phyloP scores from a whole-genome alignment of 129 eudicot genomes.

The Artemisia tridentata region DNA sequence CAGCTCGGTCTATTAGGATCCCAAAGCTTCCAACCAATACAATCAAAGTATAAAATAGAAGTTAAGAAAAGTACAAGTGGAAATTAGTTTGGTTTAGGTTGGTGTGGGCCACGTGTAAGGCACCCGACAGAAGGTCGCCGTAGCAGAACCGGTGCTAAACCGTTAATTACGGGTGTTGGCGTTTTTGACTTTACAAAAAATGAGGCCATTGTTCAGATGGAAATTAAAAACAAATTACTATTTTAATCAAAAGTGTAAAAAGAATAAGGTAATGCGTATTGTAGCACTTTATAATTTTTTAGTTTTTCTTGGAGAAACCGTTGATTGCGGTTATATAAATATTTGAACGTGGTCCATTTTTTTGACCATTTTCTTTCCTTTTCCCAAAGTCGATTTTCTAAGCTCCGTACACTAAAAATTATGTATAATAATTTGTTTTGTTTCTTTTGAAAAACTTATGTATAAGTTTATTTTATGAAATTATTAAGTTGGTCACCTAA shows the following conservation, averaged over 20 bases:
- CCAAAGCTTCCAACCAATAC: no score
- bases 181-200: conserved; percentile 30
- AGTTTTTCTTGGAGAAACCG: conserved; percentile 27
- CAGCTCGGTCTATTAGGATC: no score
- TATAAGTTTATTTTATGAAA: not conserved
- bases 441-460: not conserved
- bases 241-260: conserved; percentile 27
- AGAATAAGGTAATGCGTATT: conserved; percentile 29
- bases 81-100: no score
- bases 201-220: conserved; percentile 22
- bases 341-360: conserved; percentile 30
- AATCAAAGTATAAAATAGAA: no score
- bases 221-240: conserved; percentile 1
- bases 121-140: conserved; percentile 43
- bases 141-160: conserved; percentile 38
- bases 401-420: conserved; percentile 28
- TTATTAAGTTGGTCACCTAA: not conserved
- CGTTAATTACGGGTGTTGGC: conserved; percentile 40
- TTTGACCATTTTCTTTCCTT: conserved; percentile 32
- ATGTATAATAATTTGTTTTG: conserved; percentile 1
- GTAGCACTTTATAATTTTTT: conserved; percentile 15
- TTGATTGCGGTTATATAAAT: conserved; percentile 36
- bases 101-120: conserved; percentile 24
- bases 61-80: no score
- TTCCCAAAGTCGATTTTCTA: conserved; percentile 39